These are phyloP conservation scores for Tricholoma matsutake DNA, from an alignment of 768 basidiomycete species.

Conservation along the genomic window DNA sequence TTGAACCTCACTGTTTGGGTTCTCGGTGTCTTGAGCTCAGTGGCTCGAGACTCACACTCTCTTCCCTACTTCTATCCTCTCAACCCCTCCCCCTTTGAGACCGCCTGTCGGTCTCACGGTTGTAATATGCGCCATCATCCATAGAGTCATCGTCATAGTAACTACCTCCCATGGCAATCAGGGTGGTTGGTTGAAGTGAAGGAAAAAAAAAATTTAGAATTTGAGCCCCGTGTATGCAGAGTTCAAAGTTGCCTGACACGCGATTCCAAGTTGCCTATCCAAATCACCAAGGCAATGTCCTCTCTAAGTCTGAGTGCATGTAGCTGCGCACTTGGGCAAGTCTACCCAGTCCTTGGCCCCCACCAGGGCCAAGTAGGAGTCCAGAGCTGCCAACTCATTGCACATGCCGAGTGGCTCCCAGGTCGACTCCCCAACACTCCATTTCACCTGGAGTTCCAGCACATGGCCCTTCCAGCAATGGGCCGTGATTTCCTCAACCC, in stretches of 20 bases:
- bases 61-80: background rate
- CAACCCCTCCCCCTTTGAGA: background rate
- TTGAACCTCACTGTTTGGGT: background rate
- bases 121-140: background rate
- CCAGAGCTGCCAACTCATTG: too few species aligned
- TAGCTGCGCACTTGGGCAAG: background rate
- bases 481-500: too few species aligned
- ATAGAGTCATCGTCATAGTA: background rate
- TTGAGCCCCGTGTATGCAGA: too few species aligned
- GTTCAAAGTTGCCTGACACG: too few species aligned
- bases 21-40: background rate
- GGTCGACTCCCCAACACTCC: too few species aligned
- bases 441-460: background rate
- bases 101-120: background rate
- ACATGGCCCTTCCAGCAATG: too few species aligned
- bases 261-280: background rate
- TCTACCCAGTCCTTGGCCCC: too few species aligned
- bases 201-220: too few species aligned
- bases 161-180: background rate
- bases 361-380: background rate
- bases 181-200: too few species aligned
- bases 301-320: background rate
- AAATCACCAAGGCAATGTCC: background rate
- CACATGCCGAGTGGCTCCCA: too few species aligned
- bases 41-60: too few species aligned